phyloP scores from a whole-genome alignment of 352 stramenopile genomes.

The Pythium aphanidermatum region DNA sequence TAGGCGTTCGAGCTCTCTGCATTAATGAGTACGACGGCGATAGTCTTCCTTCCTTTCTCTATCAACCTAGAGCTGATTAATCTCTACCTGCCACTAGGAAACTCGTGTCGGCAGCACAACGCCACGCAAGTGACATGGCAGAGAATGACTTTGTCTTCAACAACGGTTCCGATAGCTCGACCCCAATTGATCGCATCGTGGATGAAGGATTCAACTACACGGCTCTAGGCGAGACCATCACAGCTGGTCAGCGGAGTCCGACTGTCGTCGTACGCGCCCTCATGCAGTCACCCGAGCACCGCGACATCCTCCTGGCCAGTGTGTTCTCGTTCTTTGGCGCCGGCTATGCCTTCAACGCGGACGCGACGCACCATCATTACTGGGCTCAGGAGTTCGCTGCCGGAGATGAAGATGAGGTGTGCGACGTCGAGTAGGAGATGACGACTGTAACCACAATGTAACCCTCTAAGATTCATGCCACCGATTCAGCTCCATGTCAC shows the following conservation, averaged over 20 bases:
- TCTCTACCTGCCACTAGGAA: slow-evolving; percentile 2
- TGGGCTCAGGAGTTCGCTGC: slow-evolving; percentile 6
- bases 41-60: not conserved
- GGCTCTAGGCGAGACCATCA: slow-evolving; percentile 2
- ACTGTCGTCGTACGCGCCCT: slow-evolving; percentile 1
- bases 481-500: too few species aligned
- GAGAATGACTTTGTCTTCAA: slow-evolving; percentile 1
- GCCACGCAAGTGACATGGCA: slow-evolving; percentile 8
- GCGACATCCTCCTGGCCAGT: slow-evolving; percentile 1
- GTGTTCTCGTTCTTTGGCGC: not conserved
- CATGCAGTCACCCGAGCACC: slow-evolving; percentile 8
- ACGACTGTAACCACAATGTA: too few species aligned
- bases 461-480: too few species aligned
- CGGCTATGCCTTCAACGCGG: slow-evolving; percentile 1
- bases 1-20: not conserved
- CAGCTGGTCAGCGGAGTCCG: not conserved
- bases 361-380: slow-evolving; percentile 1
- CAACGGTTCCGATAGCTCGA: not conserved
- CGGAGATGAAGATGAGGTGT: too few species aligned
- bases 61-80: not conserved
- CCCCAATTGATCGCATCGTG: not conserved
- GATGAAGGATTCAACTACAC: not conserved
- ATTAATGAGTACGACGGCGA: slow-evolving; percentile 1
- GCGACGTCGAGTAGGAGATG: too few species aligned
- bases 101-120: slow-evolving; percentile 2